Conservation (phyloP, 176 grass and related monocot species). For the Themeda triandra region DNA sequence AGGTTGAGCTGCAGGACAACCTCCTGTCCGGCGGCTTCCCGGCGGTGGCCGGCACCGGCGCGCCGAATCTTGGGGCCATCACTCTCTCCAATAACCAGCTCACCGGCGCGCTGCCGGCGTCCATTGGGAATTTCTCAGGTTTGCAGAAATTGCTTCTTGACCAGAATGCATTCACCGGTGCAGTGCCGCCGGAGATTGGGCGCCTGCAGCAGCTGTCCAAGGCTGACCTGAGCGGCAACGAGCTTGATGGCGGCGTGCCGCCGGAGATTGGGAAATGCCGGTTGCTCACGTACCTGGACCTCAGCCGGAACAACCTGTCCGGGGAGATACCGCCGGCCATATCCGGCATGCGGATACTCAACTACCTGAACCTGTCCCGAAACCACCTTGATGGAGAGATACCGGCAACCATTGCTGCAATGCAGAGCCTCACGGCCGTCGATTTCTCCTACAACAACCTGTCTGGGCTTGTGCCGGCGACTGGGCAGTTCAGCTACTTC, state of each 20-base stretch:
- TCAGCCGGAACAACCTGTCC: conserved; percentile 77
- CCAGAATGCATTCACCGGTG: conserved; percentile 67
- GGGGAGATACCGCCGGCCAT: conserved; percentile 64
- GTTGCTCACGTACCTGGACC: conserved; percentile 73
- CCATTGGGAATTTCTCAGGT: conserved; percentile 74
- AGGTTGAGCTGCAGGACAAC: conserved; percentile 96
- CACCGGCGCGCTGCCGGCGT: conserved; percentile 55
- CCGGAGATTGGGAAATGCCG: conserved; percentile 76
- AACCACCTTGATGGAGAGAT: conserved; percentile 79
- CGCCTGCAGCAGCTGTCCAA: conserved; percentile 77
- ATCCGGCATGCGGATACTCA: conserved; percentile 74
- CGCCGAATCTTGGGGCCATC: conserved; percentile 60
- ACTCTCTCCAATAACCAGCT: conserved; percentile 92
- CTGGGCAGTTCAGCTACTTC: conserved; percentile 98
- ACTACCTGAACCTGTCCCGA: conserved; percentile 84
- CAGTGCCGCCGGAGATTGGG: conserved; percentile 69
- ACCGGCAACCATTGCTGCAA: conserved; percentile 64
- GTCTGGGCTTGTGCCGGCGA: conserved; percentile 72
- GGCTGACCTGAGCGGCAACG: conserved; percentile 72
- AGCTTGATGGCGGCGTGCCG: conserved; percentile 42
- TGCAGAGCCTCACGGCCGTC: conserved; percentile 96
- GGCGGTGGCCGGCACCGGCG: conserved; percentile 17
- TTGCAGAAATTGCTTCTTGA: conserved; percentile 82
- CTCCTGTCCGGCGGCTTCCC: conserved; percentile 77
- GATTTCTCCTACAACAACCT: conserved; percentile 99